These are phyloP conservation scores for Cercospora sp. DNA, from an alignment of 2,329 filamentous ascomycete genomes.

Conservation along the genomic window DNA sequence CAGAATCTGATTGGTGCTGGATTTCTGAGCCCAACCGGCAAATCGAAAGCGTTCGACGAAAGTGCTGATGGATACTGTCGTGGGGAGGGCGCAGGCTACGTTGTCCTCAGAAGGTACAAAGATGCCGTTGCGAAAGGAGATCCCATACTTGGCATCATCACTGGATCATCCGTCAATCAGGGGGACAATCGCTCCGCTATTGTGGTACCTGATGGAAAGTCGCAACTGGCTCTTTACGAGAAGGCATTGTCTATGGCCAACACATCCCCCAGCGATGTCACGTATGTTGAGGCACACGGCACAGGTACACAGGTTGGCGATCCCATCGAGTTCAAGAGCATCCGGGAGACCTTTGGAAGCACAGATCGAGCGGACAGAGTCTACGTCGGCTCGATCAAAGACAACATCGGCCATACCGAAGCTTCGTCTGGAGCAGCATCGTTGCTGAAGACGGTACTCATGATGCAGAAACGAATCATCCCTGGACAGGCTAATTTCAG, in stretches of 20 bases:
- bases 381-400: conserved; percentile 38
- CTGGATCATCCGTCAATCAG: conserved; percentile 32
- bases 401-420: conserved; percentile 42
- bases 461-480: conserved; percentile 39
- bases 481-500: conserved; percentile 30
- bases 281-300: conserved; percentile 13
- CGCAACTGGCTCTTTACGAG: conserved; percentile 6
- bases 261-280: background rate
- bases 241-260: conserved; percentile 16
- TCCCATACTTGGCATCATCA: conserved; percentile 35
- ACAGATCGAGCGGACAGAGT: conserved; percentile 17
- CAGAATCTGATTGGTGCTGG: conserved; percentile 41
- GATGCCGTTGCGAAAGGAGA: conserved; percentile 38
- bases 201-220: conserved; percentile 19
- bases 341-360: background rate
- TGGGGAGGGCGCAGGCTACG: conserved; percentile 30
- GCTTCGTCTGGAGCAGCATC: conserved; percentile 36
- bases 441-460: conserved; percentile 41
- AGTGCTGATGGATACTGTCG: conserved; percentile 39
- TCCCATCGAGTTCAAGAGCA: conserved; percentile 13
- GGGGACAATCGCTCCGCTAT: conserved; percentile 33
- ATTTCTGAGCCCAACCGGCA: conserved; percentile 50
- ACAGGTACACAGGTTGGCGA: conserved; percentile 23
- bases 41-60: conserved; percentile 47
- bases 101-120: conserved; percentile 35